Conservation (phyloP, 2,329 filamentous ascomycete genomes). For the Trichoderma polysporum region DNA sequence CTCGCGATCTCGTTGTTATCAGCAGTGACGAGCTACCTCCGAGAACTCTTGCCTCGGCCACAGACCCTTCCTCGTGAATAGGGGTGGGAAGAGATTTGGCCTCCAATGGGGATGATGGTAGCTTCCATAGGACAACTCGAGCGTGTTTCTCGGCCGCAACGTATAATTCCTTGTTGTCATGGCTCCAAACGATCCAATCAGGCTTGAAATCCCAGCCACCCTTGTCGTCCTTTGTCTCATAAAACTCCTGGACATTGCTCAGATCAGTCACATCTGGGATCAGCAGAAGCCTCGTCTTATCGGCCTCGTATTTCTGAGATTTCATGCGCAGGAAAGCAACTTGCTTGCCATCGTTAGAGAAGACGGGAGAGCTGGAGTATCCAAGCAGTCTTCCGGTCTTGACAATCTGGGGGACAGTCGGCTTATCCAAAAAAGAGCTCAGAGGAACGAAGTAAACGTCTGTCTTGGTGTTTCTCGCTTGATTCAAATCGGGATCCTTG, state of each 20-base stretch:
- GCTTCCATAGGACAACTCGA: slow-evolving; percentile 59
- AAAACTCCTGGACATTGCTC: slow-evolving; percentile 61
- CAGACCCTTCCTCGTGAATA: slow-evolving; percentile 54
- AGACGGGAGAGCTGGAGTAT: slow-evolving; percentile 65
- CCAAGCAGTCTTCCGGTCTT: slow-evolving; percentile 60
- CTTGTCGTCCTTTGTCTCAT: slow-evolving; percentile 59
- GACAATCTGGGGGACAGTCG: slow-evolving; percentile 50
- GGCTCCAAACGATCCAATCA: slow-evolving; percentile 56
- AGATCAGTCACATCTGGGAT: slow-evolving; percentile 60
- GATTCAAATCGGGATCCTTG: slow-evolving; percentile 69
- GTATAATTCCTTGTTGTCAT: slow-evolving; percentile 63
- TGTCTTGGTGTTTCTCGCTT: slow-evolving; percentile 75
- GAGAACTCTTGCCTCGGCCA: slow-evolving; percentile 54
- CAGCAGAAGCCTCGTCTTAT: slow-evolving; percentile 65
- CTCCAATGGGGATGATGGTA: slow-evolving; percentile 55
- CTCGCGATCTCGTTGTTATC: slow-evolving; percentile 64
- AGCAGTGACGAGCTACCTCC: slow-evolving; percentile 53
- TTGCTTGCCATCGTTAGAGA: slow-evolving; percentile 69
- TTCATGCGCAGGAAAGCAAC: slow-evolving; percentile 80
- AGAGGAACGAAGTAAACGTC: slow-evolving; percentile 75
- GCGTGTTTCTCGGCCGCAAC: slow-evolving; percentile 73
- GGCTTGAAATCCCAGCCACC: slow-evolving; percentile 62
- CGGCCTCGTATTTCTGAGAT: slow-evolving; percentile 74
- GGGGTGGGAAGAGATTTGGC: slow-evolving; percentile 49
- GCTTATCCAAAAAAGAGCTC: slow-evolving; percentile 56